phyloP scores from a whole-genome alignment of 306 rosid species.

The Sesbania bispinosa region DNA sequence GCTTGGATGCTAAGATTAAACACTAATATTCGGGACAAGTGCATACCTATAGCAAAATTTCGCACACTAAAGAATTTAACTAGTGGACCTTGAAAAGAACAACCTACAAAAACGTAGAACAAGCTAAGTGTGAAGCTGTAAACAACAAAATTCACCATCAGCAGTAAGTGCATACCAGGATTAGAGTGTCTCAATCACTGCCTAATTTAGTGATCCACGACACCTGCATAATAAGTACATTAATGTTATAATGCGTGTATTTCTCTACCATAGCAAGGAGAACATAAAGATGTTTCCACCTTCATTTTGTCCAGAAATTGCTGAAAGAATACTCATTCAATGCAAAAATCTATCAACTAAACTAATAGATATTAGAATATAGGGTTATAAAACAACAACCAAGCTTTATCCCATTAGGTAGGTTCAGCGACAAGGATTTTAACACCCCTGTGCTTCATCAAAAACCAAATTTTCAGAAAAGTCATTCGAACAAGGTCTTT shows the following conservation, averaged over 20 bases:
- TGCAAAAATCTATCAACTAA: not conserved
- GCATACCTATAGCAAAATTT: slow-evolving; percentile 36
- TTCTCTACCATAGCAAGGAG: not conserved
- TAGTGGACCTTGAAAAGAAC: not conserved
- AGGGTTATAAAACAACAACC: not conserved
- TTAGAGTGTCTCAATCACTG: slow-evolving; percentile 18
- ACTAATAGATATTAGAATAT: not conserved
- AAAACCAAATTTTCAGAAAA: not conserved
- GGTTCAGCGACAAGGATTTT: not conserved
- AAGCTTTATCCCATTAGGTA: not conserved
- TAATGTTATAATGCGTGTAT: not conserved
- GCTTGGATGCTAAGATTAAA: not conserved
- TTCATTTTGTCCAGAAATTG: not conserved
- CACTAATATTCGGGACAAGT: not conserved
- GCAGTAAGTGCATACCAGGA: slow-evolving; percentile 39
- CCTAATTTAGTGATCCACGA: slow-evolving; percentile 89
- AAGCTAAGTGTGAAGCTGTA: not conserved
- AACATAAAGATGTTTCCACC: not conserved
- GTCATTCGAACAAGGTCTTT: not conserved
- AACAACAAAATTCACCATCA: slow-evolving; percentile 18
- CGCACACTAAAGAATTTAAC: slow-evolving; percentile 24
- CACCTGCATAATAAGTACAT: slow-evolving; percentile 53
- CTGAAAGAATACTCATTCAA: not conserved
- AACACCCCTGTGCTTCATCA: not conserved
- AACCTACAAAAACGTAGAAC: slow-evolving; percentile 24